Percentiles rank a stretch among this genome's conserved stretches.
These are phyloP conservation scores for Paraconiothyrium sp. DNA, from an alignment of 2,329 filamentous ascomycete genomes.

Conservation along the genomic window DNA sequence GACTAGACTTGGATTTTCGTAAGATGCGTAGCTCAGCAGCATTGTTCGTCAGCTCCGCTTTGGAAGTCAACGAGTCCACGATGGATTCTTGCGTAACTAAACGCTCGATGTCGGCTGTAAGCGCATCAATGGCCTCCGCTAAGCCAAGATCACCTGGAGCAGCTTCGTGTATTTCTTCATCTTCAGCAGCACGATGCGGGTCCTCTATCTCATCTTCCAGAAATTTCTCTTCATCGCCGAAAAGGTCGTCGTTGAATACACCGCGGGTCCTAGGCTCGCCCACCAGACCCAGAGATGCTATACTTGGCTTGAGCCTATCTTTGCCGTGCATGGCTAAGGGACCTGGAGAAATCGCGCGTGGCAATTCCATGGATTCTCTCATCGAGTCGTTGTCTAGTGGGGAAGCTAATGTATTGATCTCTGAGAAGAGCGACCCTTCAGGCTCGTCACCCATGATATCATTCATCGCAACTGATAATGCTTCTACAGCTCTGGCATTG, in stretches of 20 bases:
- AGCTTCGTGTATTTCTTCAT: conserved; percentile 90
- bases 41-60: conserved; percentile 97
- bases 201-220: conserved; percentile 87
- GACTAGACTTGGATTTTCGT: conserved; percentile 90
- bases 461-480: conserved; percentile 90
- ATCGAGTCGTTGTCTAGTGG: conserved; percentile 69
- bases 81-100: conserved; percentile 88
- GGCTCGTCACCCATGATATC: conserved; percentile 89
- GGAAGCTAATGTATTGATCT: conserved; percentile 59
- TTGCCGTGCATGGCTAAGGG: conserved; percentile 49
- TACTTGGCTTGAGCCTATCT: conserved; percentile 75
- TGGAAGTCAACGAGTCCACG: conserved; percentile 88
- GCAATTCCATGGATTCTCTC: conserved; percentile 69
- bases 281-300: conserved; percentile 90
- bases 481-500: conserved; percentile 84
- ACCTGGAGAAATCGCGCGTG: conserved; percentile 54
- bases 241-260: conserved; percentile 93
- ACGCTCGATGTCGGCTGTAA: conserved; percentile 92
- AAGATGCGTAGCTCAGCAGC: conserved; percentile 91
- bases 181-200: conserved; percentile 61
- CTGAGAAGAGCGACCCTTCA: conserved; percentile 72
- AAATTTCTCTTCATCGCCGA: conserved; percentile 87
- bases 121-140: conserved; percentile 86
- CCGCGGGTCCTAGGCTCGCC: conserved; percentile 87
- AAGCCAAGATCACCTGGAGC: conserved; percentile 93